Evolutionary conservation across 169 alveolate species (phyloP), one percentile per base, ranked within the genome.

Genomic region (Cytauxzoon felis): DNA sequence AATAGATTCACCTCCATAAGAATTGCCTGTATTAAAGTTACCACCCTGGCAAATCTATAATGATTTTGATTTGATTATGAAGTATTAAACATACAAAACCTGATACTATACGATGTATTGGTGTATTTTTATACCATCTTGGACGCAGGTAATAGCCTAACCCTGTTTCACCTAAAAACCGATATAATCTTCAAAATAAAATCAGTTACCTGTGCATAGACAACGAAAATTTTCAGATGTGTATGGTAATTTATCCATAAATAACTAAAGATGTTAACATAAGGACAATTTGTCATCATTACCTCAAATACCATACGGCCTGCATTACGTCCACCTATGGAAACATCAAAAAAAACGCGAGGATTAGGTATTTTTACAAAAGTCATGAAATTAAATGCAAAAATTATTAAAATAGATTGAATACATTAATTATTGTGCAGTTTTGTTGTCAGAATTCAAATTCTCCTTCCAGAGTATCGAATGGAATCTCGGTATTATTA

Each of bases 141-240:
- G 93, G 93, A 30, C 92, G 63, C 63, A 79, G 70, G 62, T 78
- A 88, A 75, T 88, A 90, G 24, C 95, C 92, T 59, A 88, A 79
- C 1, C 91, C 91, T 21, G 91, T 82, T 59, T 87, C 92, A 30
- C 94, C 93, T 56, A 62, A 61, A 40, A 32, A 43, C 34, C 9
- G 49, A 1, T 29, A 23, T 21, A 3, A 16, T 34, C 34, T 13
- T 32, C 42, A 9, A 2, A 24, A n/a, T 43, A 3, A 26, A 32
- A 8, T 18, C 18, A 72, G 41, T 51, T 52, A 76, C 94, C 95
- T 29, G 98, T 94, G 65, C 96, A 92, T 32, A 94, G 91, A 51
- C 94, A 87, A 50, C 94, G 88, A 65, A 94, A 94, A 76, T 94
- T 94, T 65, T 88, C 95, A 53, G 88, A 67, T 6, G 95, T 90